Base-by-base conservation (phyloP, 2,329 filamentous ascomycete genomes). In the Catunica adiposa region DNA sequence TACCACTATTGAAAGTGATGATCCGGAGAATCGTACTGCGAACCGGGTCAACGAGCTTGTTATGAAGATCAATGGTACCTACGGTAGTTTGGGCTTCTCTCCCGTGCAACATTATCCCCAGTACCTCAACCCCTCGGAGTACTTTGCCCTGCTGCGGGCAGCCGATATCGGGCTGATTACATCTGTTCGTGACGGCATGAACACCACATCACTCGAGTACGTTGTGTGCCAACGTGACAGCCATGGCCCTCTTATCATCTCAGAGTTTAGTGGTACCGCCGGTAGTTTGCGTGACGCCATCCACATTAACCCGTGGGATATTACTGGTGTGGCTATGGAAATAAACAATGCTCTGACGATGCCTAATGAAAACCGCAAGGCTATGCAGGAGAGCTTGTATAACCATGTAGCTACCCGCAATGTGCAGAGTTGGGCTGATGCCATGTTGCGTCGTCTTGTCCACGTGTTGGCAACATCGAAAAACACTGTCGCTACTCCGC, bases 301-400 rank as follows among this genome's bases (percentile, higher is more conserved):
- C 59, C 88, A 94, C 68, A 95, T 97, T 73, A 97, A 97, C 69
- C 90, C 90, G 1, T 97, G 89, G 88, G 89, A 96, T 66, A 76
- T 90, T 55, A 80, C 77, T 25, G 86, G 86, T 37, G 89, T 95
- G 14, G 89, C 89, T 3, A 79, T 83, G 54, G 82, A 88, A 61
- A 89, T 97, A 66, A 79, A 94, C 64, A 71, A 80, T 54, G 90
- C 89, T 3, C 74, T 97, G 58, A 83, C 78, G 25, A 90, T 94
- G 85, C 71, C 80, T 0, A 68, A 74, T 1, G 76, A 80, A 8
- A 75, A 82, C 62, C 84, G 84, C 60, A 69, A 75, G 61, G 70
- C 74, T 22, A 84, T 88, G 71, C 87, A 95, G 64, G 66, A 74
- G 50, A 80, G 79, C 61, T 77, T 96, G 8, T 94, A 94, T 70